Evolutionary conservation across 192 early-diverging fungal genomes (phyloP).

Genomic region (Rhizoclosmatium sp.): DNA sequence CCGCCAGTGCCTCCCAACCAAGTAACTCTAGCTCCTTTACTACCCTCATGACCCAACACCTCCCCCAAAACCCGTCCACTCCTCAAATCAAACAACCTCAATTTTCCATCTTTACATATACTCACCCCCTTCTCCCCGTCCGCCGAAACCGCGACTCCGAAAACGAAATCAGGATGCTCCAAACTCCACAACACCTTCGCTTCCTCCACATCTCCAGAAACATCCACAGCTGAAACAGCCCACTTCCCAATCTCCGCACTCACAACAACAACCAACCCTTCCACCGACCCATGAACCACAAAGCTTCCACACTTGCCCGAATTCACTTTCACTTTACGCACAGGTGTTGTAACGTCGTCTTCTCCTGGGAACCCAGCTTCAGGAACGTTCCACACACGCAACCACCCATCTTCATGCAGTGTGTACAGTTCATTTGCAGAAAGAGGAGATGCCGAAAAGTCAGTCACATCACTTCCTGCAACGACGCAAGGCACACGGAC

Average conservation of each 20-base stretch:
- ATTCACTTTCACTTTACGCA: constrained; percentile 8
- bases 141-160: constrained; percentile 47
- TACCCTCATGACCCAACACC: constrained; percentile 72
- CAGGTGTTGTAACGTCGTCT: constrained; percentile 58
- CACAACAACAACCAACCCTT: constrained; percentile 64
- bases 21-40: constrained; percentile 64
- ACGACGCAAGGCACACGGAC: constrained; percentile 64
- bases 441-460: constrained; percentile 74
- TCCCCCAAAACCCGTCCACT: constrained; percentile 63
- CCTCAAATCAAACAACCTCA: constrained; percentile 71
- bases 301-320: constrained; percentile 43
- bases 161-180: constrained; percentile 40
- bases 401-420: constrained; percentile 71
- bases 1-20: constrained; percentile 65
- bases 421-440: constrained; percentile 66
- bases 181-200: constrained; percentile 20
- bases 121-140: constrained; percentile 75
- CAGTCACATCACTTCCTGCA: constrained; percentile 66
- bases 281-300: constrained; percentile 64
- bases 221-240: not conserved
- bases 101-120: constrained; percentile 69
- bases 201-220: not conserved
- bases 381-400: constrained; percentile 64
- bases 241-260: constrained; percentile 58
- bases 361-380: constrained; percentile 52